These are phyloP conservation scores for Aspergillus jensenii DNA, from an alignment of 2,329 filamentous ascomycete genomes.

Conservation along the genomic window DNA sequence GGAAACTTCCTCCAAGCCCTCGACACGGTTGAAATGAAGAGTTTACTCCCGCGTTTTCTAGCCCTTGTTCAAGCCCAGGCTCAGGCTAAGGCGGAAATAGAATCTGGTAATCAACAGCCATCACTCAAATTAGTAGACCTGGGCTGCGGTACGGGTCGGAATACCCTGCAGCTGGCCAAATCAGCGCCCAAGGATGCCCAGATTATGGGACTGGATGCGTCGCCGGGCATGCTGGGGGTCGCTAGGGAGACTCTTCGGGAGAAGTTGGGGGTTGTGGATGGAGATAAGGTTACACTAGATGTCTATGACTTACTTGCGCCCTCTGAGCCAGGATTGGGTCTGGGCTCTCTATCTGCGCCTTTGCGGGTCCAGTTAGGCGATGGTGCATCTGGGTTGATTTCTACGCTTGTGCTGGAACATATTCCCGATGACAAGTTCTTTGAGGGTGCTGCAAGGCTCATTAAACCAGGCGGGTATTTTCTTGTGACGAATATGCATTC, in stretches of 20 bases:
- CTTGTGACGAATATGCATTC: conserved; percentile 69
- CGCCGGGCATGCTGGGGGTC: conserved; percentile 56
- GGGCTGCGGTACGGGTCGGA: conserved; percentile 66
- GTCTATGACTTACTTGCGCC: conserved; percentile 1
- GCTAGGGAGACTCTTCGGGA: conserved; percentile 44
- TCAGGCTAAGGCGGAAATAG: not conserved
- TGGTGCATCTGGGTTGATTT: conserved; percentile 50
- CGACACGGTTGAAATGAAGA: conserved; percentile 57
- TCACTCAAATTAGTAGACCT: conserved; percentile 56
- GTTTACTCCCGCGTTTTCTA: conserved; percentile 53
- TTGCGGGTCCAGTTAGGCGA: conserved; percentile 17
- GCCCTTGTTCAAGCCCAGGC: conserved; percentile 18
- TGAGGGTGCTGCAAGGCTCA: conserved; percentile 41
- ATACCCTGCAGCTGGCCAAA: conserved; percentile 54
- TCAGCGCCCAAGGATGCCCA: conserved; percentile 24
- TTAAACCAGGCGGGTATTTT: conserved; percentile 51
- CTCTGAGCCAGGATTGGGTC: not conserved
- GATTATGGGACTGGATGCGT: conserved; percentile 58
- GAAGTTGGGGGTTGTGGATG: not conserved
- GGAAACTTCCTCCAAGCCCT: conserved; percentile 66
- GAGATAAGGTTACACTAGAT: not conserved
- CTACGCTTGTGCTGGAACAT: conserved; percentile 66
- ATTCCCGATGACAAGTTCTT: conserved; percentile 61
- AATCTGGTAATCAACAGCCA: not conserved
- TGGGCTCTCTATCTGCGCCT: conserved; percentile 17